These are phyloP conservation scores for Penicillium sp. DNA, from an alignment of 2,329 filamentous ascomycete genomes.

Conservation along the genomic window DNA sequence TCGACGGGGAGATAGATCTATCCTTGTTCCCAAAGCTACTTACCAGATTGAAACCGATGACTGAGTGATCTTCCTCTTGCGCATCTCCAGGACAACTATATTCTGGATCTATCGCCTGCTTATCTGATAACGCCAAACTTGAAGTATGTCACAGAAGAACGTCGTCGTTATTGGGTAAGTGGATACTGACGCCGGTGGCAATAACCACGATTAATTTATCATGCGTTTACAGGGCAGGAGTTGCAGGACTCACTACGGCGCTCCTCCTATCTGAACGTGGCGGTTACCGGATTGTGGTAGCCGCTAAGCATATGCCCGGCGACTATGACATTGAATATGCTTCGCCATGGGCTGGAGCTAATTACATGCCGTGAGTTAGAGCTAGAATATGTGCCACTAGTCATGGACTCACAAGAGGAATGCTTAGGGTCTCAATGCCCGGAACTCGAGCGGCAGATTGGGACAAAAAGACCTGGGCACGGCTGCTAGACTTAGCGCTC, in stretches of 20 bases:
- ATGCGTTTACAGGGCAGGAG: background rate
- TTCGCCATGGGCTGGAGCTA: too few species aligned
- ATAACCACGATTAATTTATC: background rate
- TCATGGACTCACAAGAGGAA: background rate
- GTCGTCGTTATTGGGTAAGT: background rate
- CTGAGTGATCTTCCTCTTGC: background rate
- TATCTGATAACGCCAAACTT: background rate
- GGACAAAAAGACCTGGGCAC: constrained; percentile 16
- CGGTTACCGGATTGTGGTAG: background rate
- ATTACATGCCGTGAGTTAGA: too few species aligned
- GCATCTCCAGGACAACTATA: background rate
- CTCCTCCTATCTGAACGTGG: background rate
- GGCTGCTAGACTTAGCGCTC: constrained; percentile 7
- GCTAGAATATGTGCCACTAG: background rate
- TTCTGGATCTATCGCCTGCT: background rate
- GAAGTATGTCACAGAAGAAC: background rate
- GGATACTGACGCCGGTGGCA: background rate
- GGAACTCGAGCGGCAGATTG: constrained; percentile 13
- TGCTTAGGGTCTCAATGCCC: constrained; percentile 4
- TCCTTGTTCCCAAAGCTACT: background rate
- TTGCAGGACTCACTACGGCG: background rate
- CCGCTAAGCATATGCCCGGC: too few species aligned
- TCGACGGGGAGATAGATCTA: background rate
- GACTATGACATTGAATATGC: too few species aligned
- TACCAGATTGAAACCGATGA: background rate